Percentiles rank a stretch among this genome's conserved stretches.
phyloP scores from a whole-genome alignment of 2,329 filamentous ascomycete genomes.

The Ceratocystis variospora region DNA sequence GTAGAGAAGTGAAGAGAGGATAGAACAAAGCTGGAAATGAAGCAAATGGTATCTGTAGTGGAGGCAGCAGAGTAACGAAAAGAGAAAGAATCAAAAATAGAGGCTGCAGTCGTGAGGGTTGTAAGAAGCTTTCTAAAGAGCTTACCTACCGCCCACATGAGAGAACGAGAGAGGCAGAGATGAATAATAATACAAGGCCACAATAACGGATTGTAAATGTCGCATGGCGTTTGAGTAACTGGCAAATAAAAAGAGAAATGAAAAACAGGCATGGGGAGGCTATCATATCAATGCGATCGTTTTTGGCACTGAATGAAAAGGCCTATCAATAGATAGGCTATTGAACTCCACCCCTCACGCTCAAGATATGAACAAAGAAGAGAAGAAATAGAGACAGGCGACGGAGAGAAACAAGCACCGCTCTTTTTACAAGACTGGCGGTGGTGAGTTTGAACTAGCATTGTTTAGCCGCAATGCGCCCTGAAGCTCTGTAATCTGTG shows the following conservation, averaged over 20 bases:
- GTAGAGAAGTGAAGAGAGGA: background rate
- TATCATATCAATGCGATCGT: background rate
- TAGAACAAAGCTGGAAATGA: background rate
- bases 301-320: background rate
- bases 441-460: conserved; percentile 18
- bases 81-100: background rate
- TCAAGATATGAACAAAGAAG: background rate
- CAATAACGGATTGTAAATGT: background rate
- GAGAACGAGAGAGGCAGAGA: background rate
- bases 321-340: background rate
- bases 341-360: background rate
- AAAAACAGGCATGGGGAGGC: background rate
- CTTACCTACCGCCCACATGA: background rate
- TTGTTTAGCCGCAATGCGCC: conserved; percentile 28
- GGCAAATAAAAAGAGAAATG: background rate
- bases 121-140: background rate
- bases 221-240: background rate
- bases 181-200: background rate
- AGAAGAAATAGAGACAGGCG: background rate
- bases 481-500: conserved; percentile 35
- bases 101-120: background rate
- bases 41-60: background rate
- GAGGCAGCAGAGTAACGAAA: background rate
- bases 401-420: conserved; percentile 21
- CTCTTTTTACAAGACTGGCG: background rate